phyloP scores from a whole-genome alignment of 306 rosid genomes.

The Pachyrhizus erosus region DNA sequence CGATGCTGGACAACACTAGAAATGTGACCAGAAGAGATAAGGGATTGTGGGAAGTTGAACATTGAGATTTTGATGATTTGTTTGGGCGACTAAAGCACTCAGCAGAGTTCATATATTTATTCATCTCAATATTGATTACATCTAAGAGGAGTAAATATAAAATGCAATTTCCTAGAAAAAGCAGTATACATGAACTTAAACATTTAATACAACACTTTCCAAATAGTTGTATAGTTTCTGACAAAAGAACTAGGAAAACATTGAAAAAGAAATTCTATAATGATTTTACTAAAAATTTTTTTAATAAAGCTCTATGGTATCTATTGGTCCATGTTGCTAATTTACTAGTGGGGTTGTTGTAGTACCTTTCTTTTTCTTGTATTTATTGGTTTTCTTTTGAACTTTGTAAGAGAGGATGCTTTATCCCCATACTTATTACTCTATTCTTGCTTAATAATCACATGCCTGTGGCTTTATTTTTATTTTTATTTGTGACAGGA shows the following conservation, averaged over 20 bases:
- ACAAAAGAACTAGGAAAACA: background rate
- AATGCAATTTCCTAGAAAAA: background rate
- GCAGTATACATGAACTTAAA: background rate
- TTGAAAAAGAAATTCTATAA: background rate
- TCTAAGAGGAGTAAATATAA: background rate
- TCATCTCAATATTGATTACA: background rate
- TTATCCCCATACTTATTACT: background rate
- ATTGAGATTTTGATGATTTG: background rate
- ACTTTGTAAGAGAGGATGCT: background rate
- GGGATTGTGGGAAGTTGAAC: background rate
- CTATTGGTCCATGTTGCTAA: background rate
- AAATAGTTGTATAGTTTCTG: background rate
- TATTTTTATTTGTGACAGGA: slow-evolving; percentile 68
- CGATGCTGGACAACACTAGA: too few relatives aligned
- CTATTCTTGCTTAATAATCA: slow-evolving; percentile 14
- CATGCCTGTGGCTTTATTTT: background rate
- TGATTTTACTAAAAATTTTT: background rate
- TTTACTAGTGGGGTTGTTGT: background rate
- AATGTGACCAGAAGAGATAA: too few relatives aligned
- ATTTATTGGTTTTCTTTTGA: background rate
- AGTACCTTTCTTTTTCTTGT: background rate
- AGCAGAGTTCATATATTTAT: background rate
- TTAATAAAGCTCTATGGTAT: background rate
- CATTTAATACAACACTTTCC: background rate
- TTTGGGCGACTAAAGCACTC: background rate